A percentile compares a stretch with the other conserved stretches of the same genome.
Evolutionary conservation across 2,329 filamentous ascomycete genomes (phyloP).

Genomic region (Diplocarpon mali): DNA sequence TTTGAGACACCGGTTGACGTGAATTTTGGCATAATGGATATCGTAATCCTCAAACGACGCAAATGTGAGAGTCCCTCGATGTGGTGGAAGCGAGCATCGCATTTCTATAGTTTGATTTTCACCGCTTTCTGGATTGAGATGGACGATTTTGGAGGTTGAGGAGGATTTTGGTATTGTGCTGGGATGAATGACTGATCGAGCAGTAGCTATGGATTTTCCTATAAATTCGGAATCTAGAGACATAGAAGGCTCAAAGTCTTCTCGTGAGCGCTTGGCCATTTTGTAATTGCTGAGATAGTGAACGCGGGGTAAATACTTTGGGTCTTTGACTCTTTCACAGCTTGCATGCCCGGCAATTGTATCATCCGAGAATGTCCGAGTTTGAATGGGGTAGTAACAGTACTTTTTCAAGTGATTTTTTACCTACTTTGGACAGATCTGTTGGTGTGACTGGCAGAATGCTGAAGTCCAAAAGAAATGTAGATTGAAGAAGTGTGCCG

Average conservation of each 20-base stretch:
- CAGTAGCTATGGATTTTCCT: slow-evolving; percentile 16
- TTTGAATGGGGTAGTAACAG: background rate
- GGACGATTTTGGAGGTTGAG: slow-evolving; percentile 42
- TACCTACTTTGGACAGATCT: too few relatives aligned
- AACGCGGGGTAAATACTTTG: slow-evolving; percentile 29
- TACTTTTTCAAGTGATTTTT: too few relatives aligned
- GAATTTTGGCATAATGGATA: slow-evolving; percentile 68
- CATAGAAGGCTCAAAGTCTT: slow-evolving; percentile 34
- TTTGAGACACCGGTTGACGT: slow-evolving; percentile 74
- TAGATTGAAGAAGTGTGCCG: too few relatives aligned
- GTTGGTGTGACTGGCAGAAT: too few relatives aligned
- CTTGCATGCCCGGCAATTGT: slow-evolving; percentile 5
- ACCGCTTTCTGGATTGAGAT: slow-evolving; percentile 48
- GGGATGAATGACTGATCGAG: slow-evolving; percentile 20
- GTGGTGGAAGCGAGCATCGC: slow-evolving; percentile 73
- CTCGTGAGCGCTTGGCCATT: slow-evolving; percentile 52
- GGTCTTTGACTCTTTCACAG: slow-evolving; percentile 1
- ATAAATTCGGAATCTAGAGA: slow-evolving; percentile 26
- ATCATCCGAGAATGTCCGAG: background rate
- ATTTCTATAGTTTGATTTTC: slow-evolving; percentile 37
- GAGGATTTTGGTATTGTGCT: slow-evolving; percentile 10
- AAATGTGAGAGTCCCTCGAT: slow-evolving; percentile 61
- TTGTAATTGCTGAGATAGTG: slow-evolving; percentile 14
- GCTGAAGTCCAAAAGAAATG: too few relatives aligned
- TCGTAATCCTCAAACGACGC: slow-evolving; percentile 71